phyloP scores from a whole-genome alignment of 1,139 yeast genomes.

The Kodamaea plutei region DNA sequence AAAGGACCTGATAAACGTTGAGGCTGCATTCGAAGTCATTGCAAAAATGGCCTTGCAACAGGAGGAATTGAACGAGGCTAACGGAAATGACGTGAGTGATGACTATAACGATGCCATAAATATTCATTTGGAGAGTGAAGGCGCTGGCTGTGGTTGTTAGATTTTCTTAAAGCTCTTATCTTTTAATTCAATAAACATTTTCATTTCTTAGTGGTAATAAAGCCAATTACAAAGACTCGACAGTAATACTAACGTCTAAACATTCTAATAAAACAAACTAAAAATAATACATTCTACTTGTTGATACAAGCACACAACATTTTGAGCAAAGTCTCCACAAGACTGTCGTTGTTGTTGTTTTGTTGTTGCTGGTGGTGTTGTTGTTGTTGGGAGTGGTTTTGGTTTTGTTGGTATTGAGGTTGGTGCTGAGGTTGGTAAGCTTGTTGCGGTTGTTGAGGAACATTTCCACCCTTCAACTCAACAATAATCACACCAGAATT shows the following conservation, averaged over 20 bases:
- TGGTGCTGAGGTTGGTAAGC: conserved; percentile 29
- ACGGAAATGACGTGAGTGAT: conserved; percentile 64
- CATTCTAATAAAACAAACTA: not conserved
- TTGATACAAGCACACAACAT: conserved; percentile 32
- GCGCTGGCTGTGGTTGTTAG: conserved; percentile 70
- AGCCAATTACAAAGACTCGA: not conserved
- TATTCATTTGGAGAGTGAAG: conserved; percentile 77
- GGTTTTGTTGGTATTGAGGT: conserved; percentile 21
- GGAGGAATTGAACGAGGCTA: conserved; percentile 84
- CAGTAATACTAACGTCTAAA: not conserved
- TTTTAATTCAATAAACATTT: conserved; percentile 6
- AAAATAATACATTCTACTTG: not conserved
- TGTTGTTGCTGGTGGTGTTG: conserved; percentile 23
- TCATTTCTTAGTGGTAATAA: too few species aligned
- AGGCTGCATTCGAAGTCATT: conserved; percentile 91
- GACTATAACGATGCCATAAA: conserved; percentile 96
- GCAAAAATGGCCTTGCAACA: conserved; percentile 92
- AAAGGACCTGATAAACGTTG: conserved; percentile 48
- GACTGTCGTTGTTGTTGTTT: conserved; percentile 11
- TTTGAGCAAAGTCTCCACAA: conserved; percentile 27
- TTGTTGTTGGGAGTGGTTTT: conserved; percentile 19
- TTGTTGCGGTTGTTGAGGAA: conserved; percentile 21
- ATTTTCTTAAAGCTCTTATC: conserved; percentile 2
- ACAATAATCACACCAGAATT: conserved; percentile 81
- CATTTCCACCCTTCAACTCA: conserved; percentile 41